Evolutionary conservation across 2,329 filamentous ascomycete species (phyloP).

Genomic region (Penicillium sp.): DNA sequence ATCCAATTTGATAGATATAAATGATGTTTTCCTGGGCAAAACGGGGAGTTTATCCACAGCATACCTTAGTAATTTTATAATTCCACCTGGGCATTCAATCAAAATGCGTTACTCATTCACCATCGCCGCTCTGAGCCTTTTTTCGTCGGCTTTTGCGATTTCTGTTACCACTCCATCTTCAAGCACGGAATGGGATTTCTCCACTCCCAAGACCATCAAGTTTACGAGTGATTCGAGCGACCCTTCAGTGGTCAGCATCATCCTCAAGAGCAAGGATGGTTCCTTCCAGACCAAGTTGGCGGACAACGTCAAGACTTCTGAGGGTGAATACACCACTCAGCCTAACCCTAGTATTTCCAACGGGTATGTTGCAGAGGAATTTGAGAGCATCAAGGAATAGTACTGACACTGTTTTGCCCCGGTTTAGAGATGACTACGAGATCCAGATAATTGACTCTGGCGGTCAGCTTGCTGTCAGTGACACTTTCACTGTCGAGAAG

Average conservation of each 20-base stretch:
- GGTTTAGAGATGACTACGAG: conserved; percentile 9
- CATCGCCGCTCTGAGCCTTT: conserved; percentile 1
- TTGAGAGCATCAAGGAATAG: background rate
- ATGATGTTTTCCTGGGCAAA: background rate
- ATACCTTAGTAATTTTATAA: background rate
- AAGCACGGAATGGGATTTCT: conserved; percentile 9
- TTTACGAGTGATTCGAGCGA: conserved; percentile 7
- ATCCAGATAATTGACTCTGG: conserved; percentile 14
- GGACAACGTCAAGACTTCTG: conserved; percentile 13
- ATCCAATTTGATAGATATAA: background rate
- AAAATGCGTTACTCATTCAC: conserved; percentile 9
- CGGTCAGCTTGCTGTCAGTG: conserved; percentile 12
- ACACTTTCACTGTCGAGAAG: conserved; percentile 9
- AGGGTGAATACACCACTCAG: conserved; percentile 13
- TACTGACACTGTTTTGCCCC: background rate
- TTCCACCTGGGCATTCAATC: background rate
- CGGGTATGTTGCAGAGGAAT: conserved; percentile 4
- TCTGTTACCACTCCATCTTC: conserved; percentile 8
- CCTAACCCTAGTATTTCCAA: conserved; percentile 14
- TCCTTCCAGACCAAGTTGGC: conserved; percentile 16
- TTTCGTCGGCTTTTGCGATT: conserved; percentile 10
- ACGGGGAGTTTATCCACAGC: background rate
- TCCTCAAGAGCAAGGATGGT: conserved; percentile 11
- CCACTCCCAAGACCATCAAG: conserved; percentile 12
- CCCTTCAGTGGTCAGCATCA: conserved; percentile 10